Conservation (phyloP, 2,329 filamentous ascomycete species). For the Aureobasidium sp. region DNA sequence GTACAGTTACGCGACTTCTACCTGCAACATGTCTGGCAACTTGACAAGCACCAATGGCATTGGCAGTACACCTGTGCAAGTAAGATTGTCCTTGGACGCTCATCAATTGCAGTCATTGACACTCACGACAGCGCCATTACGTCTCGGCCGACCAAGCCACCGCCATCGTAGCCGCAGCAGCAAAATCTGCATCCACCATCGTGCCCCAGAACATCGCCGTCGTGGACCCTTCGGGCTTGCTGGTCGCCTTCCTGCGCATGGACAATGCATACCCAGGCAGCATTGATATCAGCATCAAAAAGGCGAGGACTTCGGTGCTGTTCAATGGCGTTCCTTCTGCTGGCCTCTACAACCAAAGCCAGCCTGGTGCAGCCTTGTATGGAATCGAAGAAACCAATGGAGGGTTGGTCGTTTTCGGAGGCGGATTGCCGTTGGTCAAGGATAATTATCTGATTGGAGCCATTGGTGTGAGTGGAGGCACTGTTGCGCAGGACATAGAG, state of each 20-base stretch:
- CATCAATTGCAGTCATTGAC: too few species aligned
- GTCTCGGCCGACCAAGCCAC: conserved; percentile 23
- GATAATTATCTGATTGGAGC: conserved; percentile 23
- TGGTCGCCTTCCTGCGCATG: conserved; percentile 27
- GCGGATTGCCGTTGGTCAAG: conserved; percentile 24
- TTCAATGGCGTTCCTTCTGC: conserved; percentile 26
- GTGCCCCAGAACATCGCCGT: conserved; percentile 25
- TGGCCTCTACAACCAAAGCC: conserved; percentile 19
- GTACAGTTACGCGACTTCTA: not conserved
- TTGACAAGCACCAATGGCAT: not conserved
- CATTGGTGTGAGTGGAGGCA: conserved; percentile 27
- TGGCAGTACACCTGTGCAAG: conserved; percentile 1
- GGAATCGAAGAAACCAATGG: conserved; percentile 24
- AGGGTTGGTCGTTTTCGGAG: conserved; percentile 25
- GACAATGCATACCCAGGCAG: conserved; percentile 26
- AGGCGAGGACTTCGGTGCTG: conserved; percentile 24
- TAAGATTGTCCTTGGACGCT: not conserved
- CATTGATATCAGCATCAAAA: conserved; percentile 26
- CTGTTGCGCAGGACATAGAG: conserved; percentile 24
- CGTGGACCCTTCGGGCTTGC: conserved; percentile 23
- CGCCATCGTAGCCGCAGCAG: conserved; percentile 22
- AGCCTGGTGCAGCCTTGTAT: conserved; percentile 1
- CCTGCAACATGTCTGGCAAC: conserved; percentile 5
- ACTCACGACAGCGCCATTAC: conserved; percentile 20
- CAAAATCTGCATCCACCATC: conserved; percentile 16